Base-by-base conservation (phyloP, 192 early-diverging fungal species). In the Coemansia sp. region DNA sequence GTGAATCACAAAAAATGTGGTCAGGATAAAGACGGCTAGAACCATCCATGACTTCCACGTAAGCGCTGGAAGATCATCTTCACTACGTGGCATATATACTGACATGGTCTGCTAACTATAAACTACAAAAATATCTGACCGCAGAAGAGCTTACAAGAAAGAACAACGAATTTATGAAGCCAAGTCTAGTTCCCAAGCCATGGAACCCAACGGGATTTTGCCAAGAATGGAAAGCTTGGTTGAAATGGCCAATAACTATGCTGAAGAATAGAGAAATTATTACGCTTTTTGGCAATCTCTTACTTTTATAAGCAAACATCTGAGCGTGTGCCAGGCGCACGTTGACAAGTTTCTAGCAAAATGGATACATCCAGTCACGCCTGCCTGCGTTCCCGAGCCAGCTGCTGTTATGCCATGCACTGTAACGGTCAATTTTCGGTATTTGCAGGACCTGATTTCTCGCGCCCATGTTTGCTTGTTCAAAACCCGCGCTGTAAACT, bases 1-100 rank as follows among this genome's bases (percentile, higher is more conserved):
- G 15, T 46, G 71, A 23, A 92, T 86, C 47, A 89, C 88, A 48
- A 85, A 71, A 19, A 68, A 58, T 44, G 88, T 85, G 25, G 82
- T 85, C 4, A 87, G 14, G 44, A 86, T 69, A 63, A 92, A 92
- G 6, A 81, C 65, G 0, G 65, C 66, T 15, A 92, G 79, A 4
- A 85, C 78, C 12, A 90, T 62, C 83, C 83, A 90, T 22, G 89
- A 89, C 28, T 60, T 49, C 71, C 71, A 73, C 6, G 65, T 57
- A 4, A 73, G 55, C 26, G 60, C 28, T 5, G 71, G 64, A 20
- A 73, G 71, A 34, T 66, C 70, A 9, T 36, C 48, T 25, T 52
- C 21, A 17, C 28, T 53, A 47, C 42, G 42, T 17, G n/a, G 42
- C 42, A n/a, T 17, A 17, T 12, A 44, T 44, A 17, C 42, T 14